phyloP scores from a whole-genome alignment of 192 early-diverging fungal genomes.

The Dispira parvispora region DNA sequence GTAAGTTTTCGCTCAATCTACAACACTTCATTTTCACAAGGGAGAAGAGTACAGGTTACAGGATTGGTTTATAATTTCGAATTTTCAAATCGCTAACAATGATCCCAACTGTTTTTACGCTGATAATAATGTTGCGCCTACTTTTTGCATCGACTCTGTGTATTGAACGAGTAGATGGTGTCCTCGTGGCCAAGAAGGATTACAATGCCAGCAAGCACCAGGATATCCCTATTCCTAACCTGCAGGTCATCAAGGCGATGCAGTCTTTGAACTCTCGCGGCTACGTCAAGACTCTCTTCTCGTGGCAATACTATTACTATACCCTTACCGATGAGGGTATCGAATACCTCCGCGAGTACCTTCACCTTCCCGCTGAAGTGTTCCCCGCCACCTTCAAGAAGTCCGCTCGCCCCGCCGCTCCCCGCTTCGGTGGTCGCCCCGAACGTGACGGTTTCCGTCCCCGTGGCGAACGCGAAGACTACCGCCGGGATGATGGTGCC shows the following conservation, averaged over 20 bases:
- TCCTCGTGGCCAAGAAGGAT: constrained; percentile 99
- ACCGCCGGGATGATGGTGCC: constrained; percentile 66
- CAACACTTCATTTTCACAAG: neutral
- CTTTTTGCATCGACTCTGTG: constrained; percentile 13
- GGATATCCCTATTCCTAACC: constrained; percentile 94
- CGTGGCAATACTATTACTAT: constrained; percentile 99
- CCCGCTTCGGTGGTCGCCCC: constrained; percentile 44
- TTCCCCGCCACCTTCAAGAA: constrained; percentile 96
- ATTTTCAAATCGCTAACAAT: constrained; percentile 6
- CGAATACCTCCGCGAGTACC: constrained; percentile 90
- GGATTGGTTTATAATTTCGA: constrained; percentile 14
- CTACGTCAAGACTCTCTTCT: constrained; percentile 91
- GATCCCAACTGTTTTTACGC: neutral
- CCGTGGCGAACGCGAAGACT: constrained; percentile 71
- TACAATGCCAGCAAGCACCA: constrained; percentile 89
- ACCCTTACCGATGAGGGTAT: constrained; percentile 96
- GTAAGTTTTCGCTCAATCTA: constrained; percentile 22
- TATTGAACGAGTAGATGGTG: constrained; percentile 59
- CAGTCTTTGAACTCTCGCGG: constrained; percentile 90
- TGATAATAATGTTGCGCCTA: neutral
- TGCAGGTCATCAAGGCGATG: constrained; percentile 98
- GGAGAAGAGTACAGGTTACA: constrained; percentile 13
- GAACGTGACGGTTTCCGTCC: constrained; percentile 35
- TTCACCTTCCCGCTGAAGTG: constrained; percentile 94
- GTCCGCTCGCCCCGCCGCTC: constrained; percentile 55